Evolutionary conservation across 1,284 basidiomycete species (phyloP), one percentile per base, ranked within the genome.

Genomic region (Ceratorhiza oryzae-sativae): DNA sequence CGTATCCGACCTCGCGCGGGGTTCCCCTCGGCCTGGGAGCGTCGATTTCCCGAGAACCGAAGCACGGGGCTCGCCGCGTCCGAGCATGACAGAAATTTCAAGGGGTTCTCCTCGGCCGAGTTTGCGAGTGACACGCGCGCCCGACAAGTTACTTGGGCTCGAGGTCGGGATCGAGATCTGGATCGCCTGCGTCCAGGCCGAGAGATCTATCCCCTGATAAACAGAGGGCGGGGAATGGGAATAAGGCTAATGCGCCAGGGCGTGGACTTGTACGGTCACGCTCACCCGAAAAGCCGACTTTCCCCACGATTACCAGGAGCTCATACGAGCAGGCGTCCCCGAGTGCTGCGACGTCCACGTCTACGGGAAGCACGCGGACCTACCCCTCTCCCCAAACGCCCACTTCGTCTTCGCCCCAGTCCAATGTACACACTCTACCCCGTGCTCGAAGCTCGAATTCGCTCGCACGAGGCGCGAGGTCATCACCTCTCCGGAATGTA

Each of bases 61-160:
- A 18, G 30, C 62, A 23, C 62, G 62, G 20, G 62, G 48, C 3
- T 65, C 62, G 20, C 62, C 62, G 10, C 48, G 49, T n/a, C 30
- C 62, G 49, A 65, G 62, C 36, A 53, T 65, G 62, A 65, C 45
- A 4, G 65, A 68, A 9, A 20, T 58, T n/a, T 39, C 51, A 12
- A 36, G 65, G 15, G 53, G 51, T 1, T 68, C 65, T 34, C 65
- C 65, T n/a, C n/a, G 46, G 36, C 65, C 34, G 65, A 65, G 45
- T 39, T 65, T 51, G 42, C 39, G 41, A 15, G n/a, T 32, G 39
- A 62, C 23, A 18, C 42, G 36, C 8, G 36, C 61, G 46, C 2
- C 30, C 61, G 45, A 55, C 8, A 51, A 63, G 61, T 41, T 42
- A 20, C 4, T 27, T 60, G 20, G 58, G 25, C 36, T 45, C 58